phyloP scores from a whole-genome alignment of 805 yeast species.

The Debaryomyces castellii region DNA sequence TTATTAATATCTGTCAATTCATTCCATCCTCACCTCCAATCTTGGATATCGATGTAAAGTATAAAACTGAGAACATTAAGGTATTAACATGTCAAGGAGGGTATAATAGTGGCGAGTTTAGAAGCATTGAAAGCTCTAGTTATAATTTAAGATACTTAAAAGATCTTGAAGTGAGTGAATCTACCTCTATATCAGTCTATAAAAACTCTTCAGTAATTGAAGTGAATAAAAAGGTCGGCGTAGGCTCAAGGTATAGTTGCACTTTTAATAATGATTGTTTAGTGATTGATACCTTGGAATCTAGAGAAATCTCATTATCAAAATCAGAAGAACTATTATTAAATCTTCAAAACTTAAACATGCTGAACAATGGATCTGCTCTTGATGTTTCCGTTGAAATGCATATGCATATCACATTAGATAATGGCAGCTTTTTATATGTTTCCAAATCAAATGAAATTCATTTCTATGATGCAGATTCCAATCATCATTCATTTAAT shows the following conservation, averaged over 20 bases:
- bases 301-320: neutral
- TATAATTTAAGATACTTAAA: neutral
- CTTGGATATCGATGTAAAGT: slow-evolving; percentile 18
- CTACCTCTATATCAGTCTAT: neutral
- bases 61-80: slow-evolving; percentile 4
- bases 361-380: neutral
- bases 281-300: neutral
- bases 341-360: neutral
- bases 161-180: neutral
- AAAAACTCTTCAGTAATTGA: neutral
- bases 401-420: neutral
- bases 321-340: neutral
- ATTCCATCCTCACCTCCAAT: slow-evolving; percentile 32
- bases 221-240: neutral
- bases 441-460: neutral
- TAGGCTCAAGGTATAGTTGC: neutral
- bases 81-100: slow-evolving; percentile 34
- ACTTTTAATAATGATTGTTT: neutral
- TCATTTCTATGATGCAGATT: no score
- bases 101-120: slow-evolving; percentile 31
- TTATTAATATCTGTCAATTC: slow-evolving; percentile 18
- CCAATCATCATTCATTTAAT: slow-evolving; percentile 10
- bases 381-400: neutral
- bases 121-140: slow-evolving; percentile 6
- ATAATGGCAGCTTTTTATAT: neutral